Base-by-base conservation (phyloP, 179 eudicot genomes). In the Silene vulgaris region DNA sequence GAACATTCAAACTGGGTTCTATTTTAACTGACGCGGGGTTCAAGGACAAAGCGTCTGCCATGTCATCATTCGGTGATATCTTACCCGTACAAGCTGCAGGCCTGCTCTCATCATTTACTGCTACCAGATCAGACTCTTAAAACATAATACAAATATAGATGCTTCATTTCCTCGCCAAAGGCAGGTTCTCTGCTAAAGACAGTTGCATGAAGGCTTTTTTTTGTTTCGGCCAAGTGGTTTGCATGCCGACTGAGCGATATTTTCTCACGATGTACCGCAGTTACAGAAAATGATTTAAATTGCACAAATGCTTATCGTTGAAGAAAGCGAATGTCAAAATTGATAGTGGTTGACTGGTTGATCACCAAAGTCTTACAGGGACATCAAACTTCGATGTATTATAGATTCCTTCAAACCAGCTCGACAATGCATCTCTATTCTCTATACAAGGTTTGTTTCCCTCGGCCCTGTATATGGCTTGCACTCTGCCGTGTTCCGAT, bases 1-100 rank as follows among this genome's bases (percentile, higher is more conserved):
- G 95, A 84, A 93, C 97, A 13, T 86, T 93, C 28, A 91, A 87
- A 80, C 81, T 94, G 75, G 96, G 98, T 69, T 94, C 98, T 72
- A 95, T 95, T 16, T 87, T 92, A 69, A 82, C 90, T 45, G 98
- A 94, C 77, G 84, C 89, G 72, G 96, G 96, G 75, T 88, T 89
- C 81, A 88, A 87, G 85, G 91, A 85, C 75, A 87, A 82, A 74
- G 80, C 89, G 8, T 83, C 91, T 73, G 84, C 89, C 61, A 81
- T 88, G 80, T 84, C 86, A 86, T 87, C 87, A 1, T 84, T 95
- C 59, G 99, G 97, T 29, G 97, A 95, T 83, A 95, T 95, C 30
- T 81, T 95, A 74, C 99, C 99, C 5, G 88, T 85, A 82, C 98
- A 94, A 86, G 97, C 99, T 54, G 91, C 96, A 32, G 99, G 99